Conservation (phyloP, 352 stramenopile genomes). For the Pythium brassicae region DNA sequence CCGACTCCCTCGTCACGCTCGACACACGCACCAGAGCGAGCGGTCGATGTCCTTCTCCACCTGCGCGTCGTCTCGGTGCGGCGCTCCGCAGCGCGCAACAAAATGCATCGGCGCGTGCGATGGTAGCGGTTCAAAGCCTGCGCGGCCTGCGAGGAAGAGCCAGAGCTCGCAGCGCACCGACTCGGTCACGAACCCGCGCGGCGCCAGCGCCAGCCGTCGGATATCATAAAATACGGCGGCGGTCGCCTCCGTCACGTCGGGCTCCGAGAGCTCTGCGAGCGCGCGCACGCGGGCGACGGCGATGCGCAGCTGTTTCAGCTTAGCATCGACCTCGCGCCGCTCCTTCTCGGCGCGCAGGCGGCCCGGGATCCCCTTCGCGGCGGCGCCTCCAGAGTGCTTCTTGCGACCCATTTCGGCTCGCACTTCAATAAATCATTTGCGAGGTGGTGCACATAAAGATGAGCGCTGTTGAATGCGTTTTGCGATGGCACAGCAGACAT, state of each 20-base stretch:
- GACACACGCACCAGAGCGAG: constrained; percentile 47
- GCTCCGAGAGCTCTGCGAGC: constrained; percentile 1
- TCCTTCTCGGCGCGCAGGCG: constrained; percentile 30
- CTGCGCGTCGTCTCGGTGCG: constrained; percentile 62
- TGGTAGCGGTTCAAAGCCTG: constrained; percentile 9
- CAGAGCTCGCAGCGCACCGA: constrained; percentile 60
- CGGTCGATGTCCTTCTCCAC: constrained; percentile 85
- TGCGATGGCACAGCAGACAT: too few relatives aligned
- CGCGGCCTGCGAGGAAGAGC: constrained; percentile 45
- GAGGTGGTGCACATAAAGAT: not conserved
- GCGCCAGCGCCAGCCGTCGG: constrained; percentile 52
- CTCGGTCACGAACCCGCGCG: constrained; percentile 47
- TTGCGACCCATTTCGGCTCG: constrained; percentile 24
- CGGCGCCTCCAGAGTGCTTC: constrained; percentile 25
- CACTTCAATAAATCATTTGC: not conserved
- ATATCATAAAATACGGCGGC: constrained; percentile 38
- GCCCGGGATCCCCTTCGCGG: constrained; percentile 26
- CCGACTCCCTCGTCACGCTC: not conserved
- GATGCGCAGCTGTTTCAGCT: constrained; percentile 47
- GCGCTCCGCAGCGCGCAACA: constrained; percentile 1
- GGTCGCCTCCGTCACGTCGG: constrained; percentile 1
- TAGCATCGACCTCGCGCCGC: constrained; percentile 37
- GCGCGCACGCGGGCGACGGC: constrained; percentile 23
- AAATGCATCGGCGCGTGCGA: constrained; percentile 14
- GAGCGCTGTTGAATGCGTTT: too few relatives aligned